A percentile compares a stretch with the other conserved stretches of the same genome.
phyloP scores from a whole-genome alignment of 2,329 filamentous ascomycete genomes.

The Fusarium tupiense region DNA sequence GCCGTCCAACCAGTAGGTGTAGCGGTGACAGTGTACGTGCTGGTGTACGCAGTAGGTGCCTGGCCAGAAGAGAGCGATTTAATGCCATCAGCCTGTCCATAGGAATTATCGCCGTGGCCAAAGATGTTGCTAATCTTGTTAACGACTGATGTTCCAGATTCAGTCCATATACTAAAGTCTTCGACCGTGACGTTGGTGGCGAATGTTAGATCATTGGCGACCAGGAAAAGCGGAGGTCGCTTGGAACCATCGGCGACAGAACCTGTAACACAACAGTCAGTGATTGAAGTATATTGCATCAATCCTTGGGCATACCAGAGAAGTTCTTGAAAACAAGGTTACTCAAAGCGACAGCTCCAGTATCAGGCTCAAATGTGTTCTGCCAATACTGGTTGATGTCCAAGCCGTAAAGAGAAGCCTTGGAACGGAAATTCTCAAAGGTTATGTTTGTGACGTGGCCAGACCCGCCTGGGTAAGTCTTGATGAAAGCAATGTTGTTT shows the following conservation, averaged over 20 bases:
- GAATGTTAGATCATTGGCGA: not conserved
- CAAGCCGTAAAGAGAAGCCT: not conserved
- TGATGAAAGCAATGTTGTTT: not conserved
- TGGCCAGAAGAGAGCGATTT: not conserved
- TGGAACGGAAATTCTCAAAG: not conserved
- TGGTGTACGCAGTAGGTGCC: not conserved
- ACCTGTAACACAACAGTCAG: not conserved
- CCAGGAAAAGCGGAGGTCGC: not conserved
- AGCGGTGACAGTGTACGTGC: not conserved
- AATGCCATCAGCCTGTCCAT: not conserved
- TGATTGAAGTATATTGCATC: accelerated
- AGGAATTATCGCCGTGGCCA: not conserved
- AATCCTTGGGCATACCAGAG: not conserved
- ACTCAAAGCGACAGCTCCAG: not conserved
- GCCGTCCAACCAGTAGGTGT: not conserved
- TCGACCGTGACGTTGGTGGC: not conserved
- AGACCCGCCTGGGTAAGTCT: not conserved
- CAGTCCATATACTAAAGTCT: not conserved
- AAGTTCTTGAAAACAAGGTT: not conserved
- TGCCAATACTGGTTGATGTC: not conserved
- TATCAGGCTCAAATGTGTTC: not conserved
- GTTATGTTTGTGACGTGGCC: not conserved
- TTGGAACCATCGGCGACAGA: not conserved
- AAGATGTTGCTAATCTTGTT: not conserved
- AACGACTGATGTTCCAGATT: not conserved